Percentiles rank a stretch among this genome's conserved stretches.
phyloP scores from a whole-genome alignment of 1,139 yeast species.

The Casaregolazyma lundiana region DNA sequence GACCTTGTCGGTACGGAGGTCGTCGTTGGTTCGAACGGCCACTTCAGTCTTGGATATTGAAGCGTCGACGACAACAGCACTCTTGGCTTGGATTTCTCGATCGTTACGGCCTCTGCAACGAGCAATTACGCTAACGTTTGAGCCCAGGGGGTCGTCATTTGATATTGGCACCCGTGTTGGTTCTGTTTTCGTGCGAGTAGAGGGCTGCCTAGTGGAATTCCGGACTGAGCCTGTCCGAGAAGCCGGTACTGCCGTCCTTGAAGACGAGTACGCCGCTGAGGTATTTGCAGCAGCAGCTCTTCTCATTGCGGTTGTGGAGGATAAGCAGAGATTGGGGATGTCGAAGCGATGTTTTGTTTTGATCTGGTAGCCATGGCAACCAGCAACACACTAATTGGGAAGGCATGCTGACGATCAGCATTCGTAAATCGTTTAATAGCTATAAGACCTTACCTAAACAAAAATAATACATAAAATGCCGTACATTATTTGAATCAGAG shows the following conservation, averaged over 20 bases:
- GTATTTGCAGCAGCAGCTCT: not conserved
- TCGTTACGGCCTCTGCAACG: constrained; percentile 81
- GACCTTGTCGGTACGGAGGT: constrained; percentile 37
- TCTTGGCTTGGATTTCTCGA: constrained; percentile 64
- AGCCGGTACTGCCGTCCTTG: not conserved
- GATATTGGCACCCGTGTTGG: not conserved
- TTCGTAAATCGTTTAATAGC: not conserved
- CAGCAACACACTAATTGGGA: not conserved
- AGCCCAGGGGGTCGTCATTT: constrained; percentile 20
- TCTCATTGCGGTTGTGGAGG: not conserved
- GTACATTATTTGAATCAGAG: constrained; percentile 26
- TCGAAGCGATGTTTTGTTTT: not conserved
- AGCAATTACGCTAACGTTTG: constrained; percentile 75
- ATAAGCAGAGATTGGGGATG: not conserved
- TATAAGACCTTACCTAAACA: too few species aligned
- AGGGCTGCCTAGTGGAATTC: not conserved
- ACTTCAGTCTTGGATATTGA: constrained; percentile 21
- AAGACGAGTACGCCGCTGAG: not conserved
- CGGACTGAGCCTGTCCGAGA: not conserved
- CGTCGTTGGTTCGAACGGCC: constrained; percentile 19
- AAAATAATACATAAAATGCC: constrained; percentile 1
- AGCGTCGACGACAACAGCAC: constrained; percentile 59
- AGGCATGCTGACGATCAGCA: too few species aligned
- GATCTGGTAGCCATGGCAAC: constrained; percentile 7
- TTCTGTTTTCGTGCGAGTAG: not conserved